Evolutionary conservation across 441 rosid species (phyloP).

Genomic region (Pelargonium citronellum): DNA sequence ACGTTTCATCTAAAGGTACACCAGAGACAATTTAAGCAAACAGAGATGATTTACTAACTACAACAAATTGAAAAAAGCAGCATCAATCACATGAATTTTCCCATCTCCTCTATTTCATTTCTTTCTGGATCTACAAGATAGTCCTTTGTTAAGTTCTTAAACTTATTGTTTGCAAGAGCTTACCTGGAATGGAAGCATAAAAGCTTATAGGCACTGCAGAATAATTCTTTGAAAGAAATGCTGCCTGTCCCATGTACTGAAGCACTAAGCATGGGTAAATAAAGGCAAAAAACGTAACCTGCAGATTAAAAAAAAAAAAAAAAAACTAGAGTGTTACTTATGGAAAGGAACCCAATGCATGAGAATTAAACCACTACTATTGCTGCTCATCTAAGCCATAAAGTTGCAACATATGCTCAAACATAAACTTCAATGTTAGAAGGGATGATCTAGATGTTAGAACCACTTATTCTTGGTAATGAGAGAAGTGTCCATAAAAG

Average conservation of each 20-base stretch:
- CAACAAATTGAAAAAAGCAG: no score
- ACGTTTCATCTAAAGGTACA: not conserved
- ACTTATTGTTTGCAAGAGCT: slow-evolving; percentile 20
- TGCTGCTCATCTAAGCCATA: no score
- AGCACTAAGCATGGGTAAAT: slow-evolving; percentile 88
- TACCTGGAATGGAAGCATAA: slow-evolving; percentile 76
- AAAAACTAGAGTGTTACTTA: not conserved
- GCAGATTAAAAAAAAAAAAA: slow-evolving; percentile 24
- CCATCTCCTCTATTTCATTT: not conserved
- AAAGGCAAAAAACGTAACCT: slow-evolving; percentile 67
- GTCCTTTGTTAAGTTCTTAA: slow-evolving; percentile 5
- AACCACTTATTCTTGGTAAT: not conserved
- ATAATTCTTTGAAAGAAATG: slow-evolving; percentile 69
- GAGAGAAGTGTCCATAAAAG: slow-evolving; percentile 8
- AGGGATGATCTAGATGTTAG: not conserved
- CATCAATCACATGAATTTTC: no score
- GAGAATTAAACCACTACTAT: not conserved
- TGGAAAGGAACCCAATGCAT: not conserved
- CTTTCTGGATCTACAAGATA: not conserved
- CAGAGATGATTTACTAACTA: no score
- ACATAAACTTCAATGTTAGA: not conserved
- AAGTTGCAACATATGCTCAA: not conserved
- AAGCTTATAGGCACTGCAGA: slow-evolving; percentile 42
- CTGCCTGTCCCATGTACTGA: slow-evolving; percentile 98
- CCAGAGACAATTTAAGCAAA: no score